Evolutionary conservation across 2,329 filamentous ascomycete genomes (phyloP).

Genomic region (Gyromitra esculenta): DNA sequence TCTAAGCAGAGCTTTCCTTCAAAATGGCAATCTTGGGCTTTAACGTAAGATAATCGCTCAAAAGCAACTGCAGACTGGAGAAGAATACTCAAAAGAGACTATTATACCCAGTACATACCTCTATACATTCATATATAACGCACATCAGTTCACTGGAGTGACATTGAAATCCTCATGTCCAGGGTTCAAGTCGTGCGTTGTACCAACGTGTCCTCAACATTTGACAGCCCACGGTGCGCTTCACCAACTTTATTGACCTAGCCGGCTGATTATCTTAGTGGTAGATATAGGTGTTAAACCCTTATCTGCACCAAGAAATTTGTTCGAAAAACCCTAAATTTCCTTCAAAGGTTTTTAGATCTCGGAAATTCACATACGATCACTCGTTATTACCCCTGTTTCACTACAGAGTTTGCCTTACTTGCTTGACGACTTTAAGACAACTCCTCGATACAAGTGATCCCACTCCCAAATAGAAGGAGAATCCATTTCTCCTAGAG

Average conservation of each 20-base stretch:
- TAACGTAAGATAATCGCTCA: conserved; percentile 37
- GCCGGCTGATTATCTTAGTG: conserved; percentile 2
- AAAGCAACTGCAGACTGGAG: conserved; percentile 19
- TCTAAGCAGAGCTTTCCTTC: neutral
- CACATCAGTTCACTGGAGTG: conserved; percentile 3
- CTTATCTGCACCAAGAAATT: neutral
- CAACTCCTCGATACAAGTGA: conserved; percentile 2
- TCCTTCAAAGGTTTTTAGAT: neutral
- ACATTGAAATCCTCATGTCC: conserved; percentile 4
- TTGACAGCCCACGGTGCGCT: conserved; percentile 9
- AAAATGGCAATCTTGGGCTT: conserved; percentile 16
- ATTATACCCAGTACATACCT: conserved; percentile 17
- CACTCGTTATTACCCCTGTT: conserved; percentile 20
- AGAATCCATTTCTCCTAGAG: neutral
- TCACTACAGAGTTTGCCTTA: neutral
- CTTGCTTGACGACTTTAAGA: neutral
- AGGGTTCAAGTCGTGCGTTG: conserved; percentile 16
- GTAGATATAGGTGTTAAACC: neutral
- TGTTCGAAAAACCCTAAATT: neutral
- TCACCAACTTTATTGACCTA: neutral
- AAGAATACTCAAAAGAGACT: conserved; percentile 24
- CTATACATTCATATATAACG: conserved; percentile 11
- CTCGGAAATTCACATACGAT: conserved; percentile 19
- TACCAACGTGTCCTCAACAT: conserved; percentile 47
- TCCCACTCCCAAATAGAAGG: neutral